Conservation (phyloP, 257 asterid genomes). For the Ophiorrhiza pumila region DNA sequence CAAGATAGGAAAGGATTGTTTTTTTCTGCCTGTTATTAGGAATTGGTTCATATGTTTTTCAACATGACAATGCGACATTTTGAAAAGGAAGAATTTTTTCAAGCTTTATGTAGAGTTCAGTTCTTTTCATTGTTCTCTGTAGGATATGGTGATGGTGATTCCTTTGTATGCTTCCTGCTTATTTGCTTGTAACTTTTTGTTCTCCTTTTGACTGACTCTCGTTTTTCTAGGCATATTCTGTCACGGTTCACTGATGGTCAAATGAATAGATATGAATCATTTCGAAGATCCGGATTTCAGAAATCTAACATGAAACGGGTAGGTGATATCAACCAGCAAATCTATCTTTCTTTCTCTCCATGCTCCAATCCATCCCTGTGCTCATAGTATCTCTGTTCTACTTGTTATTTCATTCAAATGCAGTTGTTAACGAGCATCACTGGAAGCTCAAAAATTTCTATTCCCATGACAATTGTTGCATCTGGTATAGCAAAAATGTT, state of each 20-base stretch:
- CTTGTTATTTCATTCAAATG: conserved; percentile 5
- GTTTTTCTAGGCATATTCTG: conserved; percentile 55
- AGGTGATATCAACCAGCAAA: conserved; percentile 10
- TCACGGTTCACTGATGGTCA: conserved; percentile 80
- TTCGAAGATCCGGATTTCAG: conserved; percentile 89
- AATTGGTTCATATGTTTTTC: not conserved
- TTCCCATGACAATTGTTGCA: conserved; percentile 78
- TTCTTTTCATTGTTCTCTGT: not conserved
- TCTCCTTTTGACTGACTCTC: conserved; percentile 18
- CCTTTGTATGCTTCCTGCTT: not conserved
- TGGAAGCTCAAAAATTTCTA: conserved; percentile 73
- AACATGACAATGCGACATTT: not conserved
- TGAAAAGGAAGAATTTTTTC: not conserved
- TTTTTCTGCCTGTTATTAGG: not conserved
- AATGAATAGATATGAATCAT: conserved; percentile 87
- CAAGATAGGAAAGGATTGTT: not conserved
- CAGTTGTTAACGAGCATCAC: conserved; percentile 60
- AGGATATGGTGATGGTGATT: not conserved
- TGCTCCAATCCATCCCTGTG: not conserved
- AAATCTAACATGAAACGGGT: conserved; percentile 83
- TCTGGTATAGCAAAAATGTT: conserved; percentile 92
- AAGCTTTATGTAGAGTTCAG: not conserved
- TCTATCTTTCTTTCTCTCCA: conserved; percentile 2
- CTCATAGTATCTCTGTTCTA: not conserved
- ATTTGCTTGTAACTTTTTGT: conserved; percentile 8